Evolutionary conservation across 192 early-diverging fungal species (phyloP), one percentile per base, ranked within the genome.

Genomic region (Oehlia diaphana): DNA sequence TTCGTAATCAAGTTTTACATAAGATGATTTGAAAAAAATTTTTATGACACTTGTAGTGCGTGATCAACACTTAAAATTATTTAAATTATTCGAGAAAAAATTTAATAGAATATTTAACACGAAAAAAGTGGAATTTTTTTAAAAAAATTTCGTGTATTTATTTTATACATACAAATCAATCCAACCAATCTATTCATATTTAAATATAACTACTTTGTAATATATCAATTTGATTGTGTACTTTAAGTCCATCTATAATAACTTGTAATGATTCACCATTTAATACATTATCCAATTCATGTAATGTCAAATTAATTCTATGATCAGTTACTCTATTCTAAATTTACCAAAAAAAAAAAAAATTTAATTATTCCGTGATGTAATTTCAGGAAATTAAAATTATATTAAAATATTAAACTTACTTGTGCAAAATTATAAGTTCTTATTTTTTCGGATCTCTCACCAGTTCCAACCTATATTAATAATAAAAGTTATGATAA

Each of bases 371-470:
- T 37, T 37, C 35, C 4, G 35, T 37, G 35, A 4, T 37, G 35
- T 37, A 37, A 37, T 37, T 37, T 37, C 2, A 37, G 35, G 0
- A 37, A 37, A 37, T 37, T 37, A 37, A 42, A 37, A 37, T 37
- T 37, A 37, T 37, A 37, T 37, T 37, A 81, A 5, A 67, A 61
- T 13, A 42, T 3, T 39, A 28, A 9, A 16, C 33, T 76, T 85
- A 88, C 88, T 83, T 94, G 93, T 37, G 92, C 89, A 77, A 88
- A 95, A 75, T 95, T 95, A 79, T 95, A 95, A 0, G 94, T 95
- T 67, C 94, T 84, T 73, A 93, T 93, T 84, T 94, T 94, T 82
- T 95, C 94, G 0, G 93, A 94, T 71, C 94, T 87, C 26, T 90
- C 89, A 28, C 93, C 94, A 13, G 90, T 83, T 47, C 91, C 92